Evolutionary conservation across 768 basidiomycete species (phyloP), one percentile per base, ranked within the genome.

Genomic region (Hygrocybe punicea): DNA sequence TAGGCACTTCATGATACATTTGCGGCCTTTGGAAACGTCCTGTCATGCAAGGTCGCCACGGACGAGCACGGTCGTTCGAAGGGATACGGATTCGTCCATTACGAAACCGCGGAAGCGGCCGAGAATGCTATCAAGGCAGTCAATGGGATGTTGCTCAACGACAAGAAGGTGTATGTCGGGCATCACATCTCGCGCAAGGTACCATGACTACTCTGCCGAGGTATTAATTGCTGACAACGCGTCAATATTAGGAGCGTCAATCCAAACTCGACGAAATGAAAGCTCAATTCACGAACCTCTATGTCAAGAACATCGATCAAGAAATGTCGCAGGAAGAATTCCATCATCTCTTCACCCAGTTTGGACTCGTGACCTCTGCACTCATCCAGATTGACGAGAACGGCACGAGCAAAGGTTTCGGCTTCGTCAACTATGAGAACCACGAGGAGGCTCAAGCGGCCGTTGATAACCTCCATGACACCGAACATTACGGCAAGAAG

Each of bases 1-100:
- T 65, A 93, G 91, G 97, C 97, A 63, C 93, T 99, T 59, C 97
- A 99, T 71, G 97, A 99, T 72, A 99, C 97, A 51, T 99, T 99
- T 70, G 95, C 93, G 62, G 96, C 97, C 55, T 99, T 98, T 70
- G 97, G 97, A 58, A 95, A 96, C 66, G 96, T 99, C 63, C 78
- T 99, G 63, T 98, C 96, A 10, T 99, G 97, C 87, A 99, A 99
- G 78, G 96, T 99, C 67, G 97, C 95, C 59, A 89, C 87, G 48
- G 97, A 98, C 70, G 93, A 97, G 70, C 87, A 90, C 61, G 97
- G 95, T 57, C 87, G 88, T 65, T 95, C 94, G 64, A 93, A 92
- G 73, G 97, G 97, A 61, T 99, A 98, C 70, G 97, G 96, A 40
- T 99, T 96, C 74, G 97, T 99, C 56, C 97, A 99, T 73, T 99